Evolutionary conservation across 208 protist genomes (phyloP).

Genomic region (Giardia muris): DNA sequence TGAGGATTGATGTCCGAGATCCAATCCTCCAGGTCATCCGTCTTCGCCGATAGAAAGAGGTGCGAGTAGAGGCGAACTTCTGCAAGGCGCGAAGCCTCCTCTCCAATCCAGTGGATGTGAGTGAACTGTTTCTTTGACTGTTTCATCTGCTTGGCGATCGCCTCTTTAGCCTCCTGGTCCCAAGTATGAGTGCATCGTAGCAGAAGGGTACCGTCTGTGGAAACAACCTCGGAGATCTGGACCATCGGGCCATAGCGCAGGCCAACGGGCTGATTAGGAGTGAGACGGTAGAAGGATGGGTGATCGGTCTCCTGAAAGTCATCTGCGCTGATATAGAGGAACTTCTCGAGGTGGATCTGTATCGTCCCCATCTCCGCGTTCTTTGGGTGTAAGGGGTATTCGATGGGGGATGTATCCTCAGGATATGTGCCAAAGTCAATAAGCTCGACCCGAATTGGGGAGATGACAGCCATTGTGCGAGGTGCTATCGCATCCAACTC

Average conservation of each 20-base stretch:
- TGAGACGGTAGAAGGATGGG: neutral
- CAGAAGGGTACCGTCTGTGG: conserved; percentile 22
- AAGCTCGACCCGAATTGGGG: conserved; percentile 33
- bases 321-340: conserved; percentile 33
- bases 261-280: neutral
- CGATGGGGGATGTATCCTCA: conserved; percentile 32
- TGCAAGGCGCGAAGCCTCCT: neutral
- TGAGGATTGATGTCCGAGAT: conserved; percentile 55
- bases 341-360: conserved; percentile 22
- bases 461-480: conserved; percentile 39
- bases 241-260: conserved; percentile 37
- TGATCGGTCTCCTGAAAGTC: conserved; percentile 45
- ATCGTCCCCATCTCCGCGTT: conserved; percentile 31
- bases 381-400: conserved; percentile 34
- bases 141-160: neutral
- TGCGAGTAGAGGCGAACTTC: conserved; percentile 56
- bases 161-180: conserved; percentile 11
- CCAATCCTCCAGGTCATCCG: conserved; percentile 40
- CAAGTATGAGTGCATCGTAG: neutral
- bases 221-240: conserved; percentile 23
- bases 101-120: conserved; percentile 37
- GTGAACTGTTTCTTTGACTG: neutral
- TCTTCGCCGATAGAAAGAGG: conserved; percentile 52
- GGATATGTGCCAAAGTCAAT: conserved; percentile 34
- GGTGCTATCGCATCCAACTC: conserved; percentile 21